Evolutionary conservation across 257 asterid genomes (phyloP).

Genomic region (Coffea canephora): DNA sequence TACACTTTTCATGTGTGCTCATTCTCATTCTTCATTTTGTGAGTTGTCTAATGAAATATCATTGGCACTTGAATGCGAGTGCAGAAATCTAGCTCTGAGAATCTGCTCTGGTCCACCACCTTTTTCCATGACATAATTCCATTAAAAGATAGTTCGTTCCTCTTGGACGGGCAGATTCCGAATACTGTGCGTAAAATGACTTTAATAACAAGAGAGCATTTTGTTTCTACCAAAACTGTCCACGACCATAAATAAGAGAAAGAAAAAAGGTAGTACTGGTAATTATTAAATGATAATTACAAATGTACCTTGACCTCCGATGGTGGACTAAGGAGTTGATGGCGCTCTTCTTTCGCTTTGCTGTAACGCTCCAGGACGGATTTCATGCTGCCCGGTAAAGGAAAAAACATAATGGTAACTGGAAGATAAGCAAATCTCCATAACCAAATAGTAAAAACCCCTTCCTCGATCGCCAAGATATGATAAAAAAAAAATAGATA

Average conservation of each 20-base stretch:
- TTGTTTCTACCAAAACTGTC: not conserved
- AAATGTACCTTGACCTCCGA: conserved; percentile 37
- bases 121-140: conserved; percentile 24
- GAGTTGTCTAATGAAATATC: not conserved
- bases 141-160: conserved; percentile 46
- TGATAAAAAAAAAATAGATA: not conserved
- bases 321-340: conserved; percentile 26
- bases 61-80: conserved; percentile 4
- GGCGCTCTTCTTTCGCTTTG: conserved; percentile 34
- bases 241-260: not conserved
- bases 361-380: conserved; percentile 35
- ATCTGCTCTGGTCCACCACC: not conserved
- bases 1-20: not conserved
- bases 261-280: not conserved
- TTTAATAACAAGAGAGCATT: not conserved
- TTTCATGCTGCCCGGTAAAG: conserved; percentile 29
- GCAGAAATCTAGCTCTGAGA: conserved; percentile 11
- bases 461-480: not conserved
- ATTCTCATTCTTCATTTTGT: not conserved
- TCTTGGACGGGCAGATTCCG: conserved; percentile 17
- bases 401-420: too few relatives aligned
- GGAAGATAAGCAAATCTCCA: not conserved
- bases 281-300: not conserved
- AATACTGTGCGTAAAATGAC: not conserved
- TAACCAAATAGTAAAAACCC: not conserved